A percentile compares a stretch with the other conserved stretches of the same genome.
phyloP scores from a whole-genome alignment of 495 filamentous ascomycete genomes.

The Immersiella caudata region DNA sequence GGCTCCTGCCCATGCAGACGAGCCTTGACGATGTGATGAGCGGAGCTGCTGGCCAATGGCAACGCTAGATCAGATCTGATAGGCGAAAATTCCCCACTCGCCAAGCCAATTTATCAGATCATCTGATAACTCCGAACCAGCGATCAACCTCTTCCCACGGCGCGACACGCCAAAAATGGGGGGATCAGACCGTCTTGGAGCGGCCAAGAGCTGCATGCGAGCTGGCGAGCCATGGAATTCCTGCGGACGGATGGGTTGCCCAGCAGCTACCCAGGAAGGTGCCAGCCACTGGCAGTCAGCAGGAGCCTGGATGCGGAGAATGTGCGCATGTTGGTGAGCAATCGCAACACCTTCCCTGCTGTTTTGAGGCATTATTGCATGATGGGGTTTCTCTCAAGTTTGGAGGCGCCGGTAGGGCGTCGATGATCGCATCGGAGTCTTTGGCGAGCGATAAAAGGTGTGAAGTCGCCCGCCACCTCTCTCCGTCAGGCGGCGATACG shows the following conservation, averaged over 20 bases:
- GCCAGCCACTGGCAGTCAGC: not conserved
- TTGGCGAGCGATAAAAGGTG: not conserved
- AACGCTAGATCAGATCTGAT: not conserved
- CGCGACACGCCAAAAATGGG: not conserved
- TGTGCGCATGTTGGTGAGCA: not conserved
- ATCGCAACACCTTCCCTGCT: not conserved
- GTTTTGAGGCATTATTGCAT: conserved; percentile 1
- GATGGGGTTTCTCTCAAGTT: not conserved
- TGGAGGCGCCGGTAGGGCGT: not conserved
- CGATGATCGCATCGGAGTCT: not conserved
- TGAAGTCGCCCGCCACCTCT: not conserved
- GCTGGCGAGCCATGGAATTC: not conserved
- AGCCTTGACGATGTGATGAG: not conserved
- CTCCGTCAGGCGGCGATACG: not conserved
- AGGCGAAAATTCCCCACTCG: conserved; percentile 1
- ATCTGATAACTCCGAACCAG: conserved; percentile 25
- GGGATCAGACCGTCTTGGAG: not conserved
- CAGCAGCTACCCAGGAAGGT: not conserved
- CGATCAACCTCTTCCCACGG: conserved; percentile 3
- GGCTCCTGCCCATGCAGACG: not conserved
- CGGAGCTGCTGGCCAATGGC: not conserved
- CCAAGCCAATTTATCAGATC: conserved; percentile 36
- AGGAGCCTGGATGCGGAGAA: not conserved
- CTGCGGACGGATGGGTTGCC: not conserved
- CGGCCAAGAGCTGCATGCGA: not conserved